Evolutionary conservation across 192 early-diverging fungal species (phyloP).

Genomic region (Thamnidium elegans): DNA sequence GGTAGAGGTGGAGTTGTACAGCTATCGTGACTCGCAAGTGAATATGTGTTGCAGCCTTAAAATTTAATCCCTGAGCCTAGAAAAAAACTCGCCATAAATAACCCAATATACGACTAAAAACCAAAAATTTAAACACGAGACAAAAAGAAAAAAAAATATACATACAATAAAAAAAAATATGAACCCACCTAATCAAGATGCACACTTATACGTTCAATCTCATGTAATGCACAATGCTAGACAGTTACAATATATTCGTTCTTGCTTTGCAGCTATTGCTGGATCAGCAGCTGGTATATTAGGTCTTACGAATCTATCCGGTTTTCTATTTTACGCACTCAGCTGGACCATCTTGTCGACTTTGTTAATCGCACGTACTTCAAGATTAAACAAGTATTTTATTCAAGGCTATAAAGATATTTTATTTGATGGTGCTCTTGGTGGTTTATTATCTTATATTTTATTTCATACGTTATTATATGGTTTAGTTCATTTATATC

Average conservation of each 20-base stretch:
- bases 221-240: slow-evolving; percentile 58
- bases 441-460: slow-evolving; percentile 62
- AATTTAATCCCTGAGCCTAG: no score
- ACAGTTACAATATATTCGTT: slow-evolving; percentile 64
- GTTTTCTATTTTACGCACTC: slow-evolving; percentile 80
- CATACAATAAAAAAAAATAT: background rate
- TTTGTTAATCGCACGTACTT: slow-evolving; percentile 53
- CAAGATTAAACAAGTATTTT: slow-evolving; percentile 50
- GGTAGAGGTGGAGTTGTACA: no score
- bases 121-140: no score
- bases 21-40: no score
- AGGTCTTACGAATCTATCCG: slow-evolving; percentile 77
- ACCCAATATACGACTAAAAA: no score
- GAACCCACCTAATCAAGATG: slow-evolving; percentile 29
- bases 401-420: slow-evolving; percentile 43
- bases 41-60: no score
- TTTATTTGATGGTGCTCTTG: slow-evolving; percentile 56
- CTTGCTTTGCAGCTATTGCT: slow-evolving; percentile 66
- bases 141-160: no score
- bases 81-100: no score
- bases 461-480: slow-evolving; percentile 80
- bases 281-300: slow-evolving; percentile 88
- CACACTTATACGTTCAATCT: slow-evolving; percentile 44
- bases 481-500: slow-evolving; percentile 76
- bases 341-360: slow-evolving; percentile 63